A percentile compares a stretch with the other conserved stretches of the same genome.
phyloP scores from a whole-genome alignment of 306 rosid species.

The Prunus kanzakura region DNA sequence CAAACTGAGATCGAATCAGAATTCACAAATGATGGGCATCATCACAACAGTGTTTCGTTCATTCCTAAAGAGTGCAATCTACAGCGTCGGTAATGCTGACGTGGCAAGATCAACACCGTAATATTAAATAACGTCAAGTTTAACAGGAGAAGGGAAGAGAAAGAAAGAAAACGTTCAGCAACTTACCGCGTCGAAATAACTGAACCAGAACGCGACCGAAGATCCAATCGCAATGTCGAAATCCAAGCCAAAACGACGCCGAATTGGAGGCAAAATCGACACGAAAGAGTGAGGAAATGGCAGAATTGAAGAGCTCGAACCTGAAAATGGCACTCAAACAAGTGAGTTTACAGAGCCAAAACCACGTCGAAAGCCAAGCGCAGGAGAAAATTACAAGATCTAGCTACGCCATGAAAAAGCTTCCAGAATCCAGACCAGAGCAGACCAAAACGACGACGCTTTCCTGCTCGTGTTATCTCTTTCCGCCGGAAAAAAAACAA shows the following conservation, averaged over 20 bases:
- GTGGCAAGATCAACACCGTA: conserved; percentile 19
- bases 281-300: neutral
- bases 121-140: neutral
- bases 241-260: conserved; percentile 1
- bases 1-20: neutral
- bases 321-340: neutral
- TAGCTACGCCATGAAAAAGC: neutral
- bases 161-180: neutral
- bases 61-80: neutral
- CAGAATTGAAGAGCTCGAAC: neutral
- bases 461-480: conserved; percentile 10
- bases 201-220: neutral
- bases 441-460: neutral
- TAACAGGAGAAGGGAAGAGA: neutral
- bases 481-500: conserved; percentile 6
- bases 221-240: neutral
- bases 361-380: neutral
- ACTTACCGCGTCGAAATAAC: neutral
- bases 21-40: neutral
- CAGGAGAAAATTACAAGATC: conserved; percentile 22
- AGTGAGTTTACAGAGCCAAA: neutral
- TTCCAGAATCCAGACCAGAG: neutral
- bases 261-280: neutral
- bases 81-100: neutral
- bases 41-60: neutral